Evolutionary conservation across 108 stramenopile species (phyloP).

Genomic region (Cafeteria roenbergensis): DNA sequence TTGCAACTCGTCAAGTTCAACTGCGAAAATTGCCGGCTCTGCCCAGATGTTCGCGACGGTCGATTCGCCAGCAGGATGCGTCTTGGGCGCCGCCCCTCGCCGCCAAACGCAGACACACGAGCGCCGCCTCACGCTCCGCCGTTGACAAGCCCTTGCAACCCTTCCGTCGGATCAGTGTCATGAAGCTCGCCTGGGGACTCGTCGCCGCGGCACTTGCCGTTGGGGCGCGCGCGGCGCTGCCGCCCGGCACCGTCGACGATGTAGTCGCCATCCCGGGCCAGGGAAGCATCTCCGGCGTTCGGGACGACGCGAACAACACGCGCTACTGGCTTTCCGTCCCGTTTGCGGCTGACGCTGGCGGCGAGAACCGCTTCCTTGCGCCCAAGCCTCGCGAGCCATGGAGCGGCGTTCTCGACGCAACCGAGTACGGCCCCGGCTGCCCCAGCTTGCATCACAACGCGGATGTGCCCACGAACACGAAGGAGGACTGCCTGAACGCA

Average conservation of each 20-base stretch:
- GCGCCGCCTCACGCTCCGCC: no score
- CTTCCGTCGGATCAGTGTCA: no score
- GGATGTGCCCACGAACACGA: constrained; percentile 41
- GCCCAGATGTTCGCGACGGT: no score
- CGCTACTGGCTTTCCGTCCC: not conserved
- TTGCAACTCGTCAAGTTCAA: no score
- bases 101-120: no score
- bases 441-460: constrained; percentile 24
- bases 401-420: constrained; percentile 3
- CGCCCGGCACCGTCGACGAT: not conserved
- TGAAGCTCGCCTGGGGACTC: no score
- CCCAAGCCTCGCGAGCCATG: not conserved
- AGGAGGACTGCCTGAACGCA: constrained; percentile 60
- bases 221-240: not conserved
- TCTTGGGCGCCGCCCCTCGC: no score
- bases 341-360: not conserved
- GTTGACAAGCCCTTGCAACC: no score
- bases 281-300: not conserved
- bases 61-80: no score
- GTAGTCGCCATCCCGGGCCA: not conserved
- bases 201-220: not conserved
- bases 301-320: not conserved
- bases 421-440: constrained; percentile 3
- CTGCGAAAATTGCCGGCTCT: no score
- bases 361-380: not conserved